These are phyloP conservation scores for Boletus pseudo-olivaceus DNA, from an alignment of 768 basidiomycete genomes.

Conservation along the genomic window DNA sequence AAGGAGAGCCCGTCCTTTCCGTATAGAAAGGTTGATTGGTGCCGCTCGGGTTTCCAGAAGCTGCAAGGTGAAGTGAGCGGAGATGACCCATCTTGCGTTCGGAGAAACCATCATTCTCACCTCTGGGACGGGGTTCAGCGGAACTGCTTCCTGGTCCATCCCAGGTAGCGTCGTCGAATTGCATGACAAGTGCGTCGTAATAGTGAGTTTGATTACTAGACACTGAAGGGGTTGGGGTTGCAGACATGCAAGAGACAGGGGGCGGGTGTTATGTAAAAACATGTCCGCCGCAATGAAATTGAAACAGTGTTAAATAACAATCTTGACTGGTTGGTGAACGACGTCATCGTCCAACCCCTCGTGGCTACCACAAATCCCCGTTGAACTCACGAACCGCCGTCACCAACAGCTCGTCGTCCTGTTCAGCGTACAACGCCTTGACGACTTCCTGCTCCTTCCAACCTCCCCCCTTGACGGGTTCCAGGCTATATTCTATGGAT, in stretches of 20 bases:
- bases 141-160: background rate
- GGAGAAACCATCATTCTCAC: background rate
- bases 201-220: constrained; percentile 38
- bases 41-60: background rate
- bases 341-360: constrained; percentile 22
- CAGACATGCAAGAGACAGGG: constrained; percentile 10
- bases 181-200: constrained; percentile 44
- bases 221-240: constrained; percentile 10
- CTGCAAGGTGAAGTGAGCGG: background rate
- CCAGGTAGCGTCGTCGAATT: constrained; percentile 4
- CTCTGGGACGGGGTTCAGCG: background rate
- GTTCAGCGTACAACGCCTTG: constrained; percentile 33
- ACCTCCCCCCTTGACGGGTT: constrained; percentile 45
- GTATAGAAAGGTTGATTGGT: background rate
- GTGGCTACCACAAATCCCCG: constrained; percentile 19
- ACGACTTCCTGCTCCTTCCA: constrained; percentile 37
- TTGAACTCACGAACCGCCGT: constrained; percentile 24
- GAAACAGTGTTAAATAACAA: constrained; percentile 22
- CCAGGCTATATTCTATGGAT: constrained; percentile 80
- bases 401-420: constrained; percentile 29
- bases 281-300: background rate
- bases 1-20: background rate
- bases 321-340: constrained; percentile 3
- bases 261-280: background rate
- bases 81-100: background rate